phyloP scores from a whole-genome alignment of 2,329 filamentous ascomycete genomes.

The Teratosphaeria nubilosa region DNA sequence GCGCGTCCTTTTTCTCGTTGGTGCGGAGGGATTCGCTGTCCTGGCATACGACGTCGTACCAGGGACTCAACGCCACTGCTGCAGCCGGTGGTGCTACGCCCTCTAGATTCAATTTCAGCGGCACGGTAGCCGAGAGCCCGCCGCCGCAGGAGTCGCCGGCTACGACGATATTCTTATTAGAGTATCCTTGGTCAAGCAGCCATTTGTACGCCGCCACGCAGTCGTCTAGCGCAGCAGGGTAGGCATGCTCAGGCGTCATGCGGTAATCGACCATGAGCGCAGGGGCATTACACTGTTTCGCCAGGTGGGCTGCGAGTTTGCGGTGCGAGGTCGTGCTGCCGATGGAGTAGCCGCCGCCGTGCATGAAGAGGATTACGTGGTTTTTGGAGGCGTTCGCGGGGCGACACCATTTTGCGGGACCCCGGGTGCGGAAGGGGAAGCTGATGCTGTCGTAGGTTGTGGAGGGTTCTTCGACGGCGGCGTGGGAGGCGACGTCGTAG shows the following conservation, averaged over 20 bases:
- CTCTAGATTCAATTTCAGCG: constrained; percentile 11
- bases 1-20: constrained; percentile 14
- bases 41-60: constrained; percentile 13
- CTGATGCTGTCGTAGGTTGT: constrained; percentile 13
- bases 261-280: constrained; percentile 49
- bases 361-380: constrained; percentile 16
- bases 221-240: constrained; percentile 44
- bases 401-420: constrained; percentile 13
- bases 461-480: constrained; percentile 13
- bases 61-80: constrained; percentile 15
- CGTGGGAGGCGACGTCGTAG: constrained; percentile 17
- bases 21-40: constrained; percentile 8
- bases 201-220: constrained; percentile 47
- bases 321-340: constrained; percentile 16
- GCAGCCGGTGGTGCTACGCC: constrained; percentile 13
- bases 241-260: constrained; percentile 49
- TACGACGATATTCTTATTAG: constrained; percentile 12
- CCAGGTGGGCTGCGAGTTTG: constrained; percentile 23
- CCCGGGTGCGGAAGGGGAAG: constrained; percentile 6
- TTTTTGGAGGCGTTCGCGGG: constrained; percentile 12
- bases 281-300: constrained; percentile 39
- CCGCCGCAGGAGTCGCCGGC: constrained; percentile 20
- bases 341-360: constrained; percentile 19
- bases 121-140: constrained; percentile 14
- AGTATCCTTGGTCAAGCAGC: constrained; percentile 37